Conservation (phyloP, 164 flowering plant genomes). For the Saururus chinensis region DNA sequence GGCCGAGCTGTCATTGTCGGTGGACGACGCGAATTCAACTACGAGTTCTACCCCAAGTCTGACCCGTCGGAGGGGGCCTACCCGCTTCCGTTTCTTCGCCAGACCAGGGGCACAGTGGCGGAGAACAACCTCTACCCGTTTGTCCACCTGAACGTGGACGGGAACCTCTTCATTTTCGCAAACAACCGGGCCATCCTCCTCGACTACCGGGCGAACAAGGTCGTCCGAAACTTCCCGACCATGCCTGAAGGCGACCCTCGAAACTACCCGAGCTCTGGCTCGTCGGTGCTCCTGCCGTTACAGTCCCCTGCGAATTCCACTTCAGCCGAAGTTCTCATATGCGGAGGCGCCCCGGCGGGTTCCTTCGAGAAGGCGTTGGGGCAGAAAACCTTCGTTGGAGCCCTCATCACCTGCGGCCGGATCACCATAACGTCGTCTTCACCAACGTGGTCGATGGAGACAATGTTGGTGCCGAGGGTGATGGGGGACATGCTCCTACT, state of each 20-base stretch:
- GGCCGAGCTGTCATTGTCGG: slow-evolving; percentile 60
- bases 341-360: slow-evolving; percentile 49
- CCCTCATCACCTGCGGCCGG: slow-evolving; percentile 36
- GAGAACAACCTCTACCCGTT: slow-evolving; percentile 50
- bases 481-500: slow-evolving; percentile 56
- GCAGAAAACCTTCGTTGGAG: slow-evolving; percentile 12
- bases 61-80: background rate
- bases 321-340: slow-evolving; percentile 1
- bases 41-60: slow-evolving; percentile 63
- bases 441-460: slow-evolving; percentile 43
- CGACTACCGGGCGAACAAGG: slow-evolving; percentile 17
- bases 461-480: slow-evolving; percentile 37
- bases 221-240: slow-evolving; percentile 24
- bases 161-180: slow-evolving; percentile 35
- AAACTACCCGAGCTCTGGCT: slow-evolving; percentile 42
- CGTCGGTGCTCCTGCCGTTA: slow-evolving; percentile 35
- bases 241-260: slow-evolving; percentile 33
- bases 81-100: slow-evolving; percentile 10
- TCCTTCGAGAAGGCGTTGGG: slow-evolving; percentile 12
- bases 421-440: slow-evolving; percentile 30
- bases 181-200: slow-evolving; percentile 30
- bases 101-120: slow-evolving; percentile 11
- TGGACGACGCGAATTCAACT: slow-evolving; percentile 59
- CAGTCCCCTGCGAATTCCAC: slow-evolving; percentile 4
- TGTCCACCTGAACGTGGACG: slow-evolving; percentile 32